phyloP scores from a whole-genome alignment of 2,329 filamentous ascomycete genomes.

The Cladosporium colombiae region DNA sequence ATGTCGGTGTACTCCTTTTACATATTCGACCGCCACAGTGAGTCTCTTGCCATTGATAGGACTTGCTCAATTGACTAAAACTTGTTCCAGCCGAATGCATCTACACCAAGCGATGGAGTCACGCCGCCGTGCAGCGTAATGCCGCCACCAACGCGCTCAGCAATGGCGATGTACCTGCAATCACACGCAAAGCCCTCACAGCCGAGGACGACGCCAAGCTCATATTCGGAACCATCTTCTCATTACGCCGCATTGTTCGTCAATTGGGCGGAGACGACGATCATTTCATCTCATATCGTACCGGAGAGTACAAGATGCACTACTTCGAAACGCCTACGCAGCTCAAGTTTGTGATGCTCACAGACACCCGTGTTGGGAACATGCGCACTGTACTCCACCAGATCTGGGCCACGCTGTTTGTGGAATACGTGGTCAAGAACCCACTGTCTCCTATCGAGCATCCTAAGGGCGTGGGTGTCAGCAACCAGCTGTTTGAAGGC shows the following conservation, averaged over 20 bases:
- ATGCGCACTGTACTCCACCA: slow-evolving; percentile 95
- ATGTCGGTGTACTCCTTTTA: slow-evolving; percentile 99
- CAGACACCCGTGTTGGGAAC: slow-evolving; percentile 82
- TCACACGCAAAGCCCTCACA: slow-evolving; percentile 41
- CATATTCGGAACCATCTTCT: slow-evolving; percentile 96
- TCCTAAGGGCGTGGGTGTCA: slow-evolving; percentile 61
- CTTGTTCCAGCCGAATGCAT: slow-evolving; percentile 80
- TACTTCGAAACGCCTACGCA: slow-evolving; percentile 98
- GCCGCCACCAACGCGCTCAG: slow-evolving; percentile 50
- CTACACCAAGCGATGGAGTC: slow-evolving; percentile 84
- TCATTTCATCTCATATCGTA: slow-evolving; percentile 88
- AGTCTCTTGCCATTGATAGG: slow-evolving; percentile 33
- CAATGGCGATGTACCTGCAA: slow-evolving; percentile 42
- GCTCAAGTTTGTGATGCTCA: slow-evolving; percentile 95
- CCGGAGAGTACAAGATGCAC: slow-evolving; percentile 94
- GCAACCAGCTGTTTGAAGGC: slow-evolving; percentile 65
- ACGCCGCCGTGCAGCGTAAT: slow-evolving; percentile 52
- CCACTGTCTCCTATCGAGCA: slow-evolving; percentile 63
- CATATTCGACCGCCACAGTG: slow-evolving; percentile 98
- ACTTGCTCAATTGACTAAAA: background rate
- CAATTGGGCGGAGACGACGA: slow-evolving; percentile 93
- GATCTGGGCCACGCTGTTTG: slow-evolving; percentile 97
- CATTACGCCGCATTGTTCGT: slow-evolving; percentile 91
- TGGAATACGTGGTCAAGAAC: slow-evolving; percentile 80
- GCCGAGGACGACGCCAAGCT: slow-evolving; percentile 89